These are phyloP conservation scores for Rhynchosporium agropyri DNA, from an alignment of 2,329 filamentous ascomycete genomes.

Conservation along the genomic window DNA sequence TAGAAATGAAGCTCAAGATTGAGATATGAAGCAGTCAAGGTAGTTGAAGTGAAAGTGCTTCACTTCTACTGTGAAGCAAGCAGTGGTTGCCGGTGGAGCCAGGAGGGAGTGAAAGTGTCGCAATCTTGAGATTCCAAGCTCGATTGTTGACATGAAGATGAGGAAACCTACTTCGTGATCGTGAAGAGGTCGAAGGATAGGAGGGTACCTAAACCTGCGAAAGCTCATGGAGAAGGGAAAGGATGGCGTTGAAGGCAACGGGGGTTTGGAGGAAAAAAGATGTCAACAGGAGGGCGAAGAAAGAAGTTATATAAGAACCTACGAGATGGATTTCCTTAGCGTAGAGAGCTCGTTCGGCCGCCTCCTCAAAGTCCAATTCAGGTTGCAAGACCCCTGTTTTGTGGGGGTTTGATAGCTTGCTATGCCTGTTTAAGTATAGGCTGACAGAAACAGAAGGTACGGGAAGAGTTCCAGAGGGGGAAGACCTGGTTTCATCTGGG, in stretches of 20 bases:
- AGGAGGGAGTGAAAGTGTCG: not conserved
- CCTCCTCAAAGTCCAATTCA: constrained; percentile 1
- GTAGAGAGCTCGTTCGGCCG: not conserved
- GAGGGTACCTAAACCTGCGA: not conserved
- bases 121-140: not conserved
- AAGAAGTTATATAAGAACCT: not conserved
- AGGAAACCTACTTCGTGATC: not conserved
- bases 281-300: not conserved
- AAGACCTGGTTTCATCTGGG: not conserved
- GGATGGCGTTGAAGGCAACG: not conserved
- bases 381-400: not conserved
- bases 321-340: not conserved
- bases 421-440: not conserved
- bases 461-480: not conserved
- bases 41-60: not conserved
- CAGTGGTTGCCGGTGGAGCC: not conserved
- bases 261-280: not conserved
- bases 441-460: not conserved
- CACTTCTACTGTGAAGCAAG: not conserved
- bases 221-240: not conserved
- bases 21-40: not conserved
- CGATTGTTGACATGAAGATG: not conserved
- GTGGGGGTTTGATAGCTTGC: not conserved
- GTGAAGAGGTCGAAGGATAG: not conserved
- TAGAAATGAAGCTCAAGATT: not conserved